These are phyloP conservation scores for Talaromyces wortmannii DNA, from an alignment of 495 filamentous ascomycete species.

Conservation along the genomic window DNA sequence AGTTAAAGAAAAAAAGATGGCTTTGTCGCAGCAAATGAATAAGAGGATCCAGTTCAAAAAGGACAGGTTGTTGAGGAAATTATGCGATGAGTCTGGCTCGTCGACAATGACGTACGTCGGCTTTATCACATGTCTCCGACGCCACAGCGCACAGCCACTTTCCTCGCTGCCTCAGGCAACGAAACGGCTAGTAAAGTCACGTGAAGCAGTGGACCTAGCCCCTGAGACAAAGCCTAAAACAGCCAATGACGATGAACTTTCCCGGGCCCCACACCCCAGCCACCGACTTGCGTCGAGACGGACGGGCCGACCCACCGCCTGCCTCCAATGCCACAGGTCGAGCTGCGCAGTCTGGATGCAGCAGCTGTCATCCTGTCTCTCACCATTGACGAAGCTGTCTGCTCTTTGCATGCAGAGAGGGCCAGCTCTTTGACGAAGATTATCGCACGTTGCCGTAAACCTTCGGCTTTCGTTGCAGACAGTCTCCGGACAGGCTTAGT, in stretches of 20 bases:
- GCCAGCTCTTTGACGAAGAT: neutral
- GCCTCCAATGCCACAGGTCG: too few relatives aligned
- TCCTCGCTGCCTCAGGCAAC: neutral
- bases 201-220: neutral
- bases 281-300: neutral
- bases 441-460: neutral
- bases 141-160: conserved; percentile 3
- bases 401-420: neutral
- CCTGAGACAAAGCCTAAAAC: neutral
- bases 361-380: too few relatives aligned
- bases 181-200: neutral
- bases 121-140: conserved; percentile 1
- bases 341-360: too few relatives aligned
- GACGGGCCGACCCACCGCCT: neutral
- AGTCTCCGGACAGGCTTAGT: neutral
- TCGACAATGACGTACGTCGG: neutral
- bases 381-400: too few relatives aligned
- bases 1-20: too few relatives aligned
- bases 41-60: too few relatives aligned
- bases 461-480: neutral
- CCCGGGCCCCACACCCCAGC: neutral
- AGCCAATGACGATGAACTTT: neutral
- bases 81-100: too few relatives aligned
- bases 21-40: too few relatives aligned
- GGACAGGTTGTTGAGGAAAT: too few relatives aligned